Evolutionary conservation across 805 yeast species (phyloP).

Genomic region (Cyberlindnera sargentensis): DNA sequence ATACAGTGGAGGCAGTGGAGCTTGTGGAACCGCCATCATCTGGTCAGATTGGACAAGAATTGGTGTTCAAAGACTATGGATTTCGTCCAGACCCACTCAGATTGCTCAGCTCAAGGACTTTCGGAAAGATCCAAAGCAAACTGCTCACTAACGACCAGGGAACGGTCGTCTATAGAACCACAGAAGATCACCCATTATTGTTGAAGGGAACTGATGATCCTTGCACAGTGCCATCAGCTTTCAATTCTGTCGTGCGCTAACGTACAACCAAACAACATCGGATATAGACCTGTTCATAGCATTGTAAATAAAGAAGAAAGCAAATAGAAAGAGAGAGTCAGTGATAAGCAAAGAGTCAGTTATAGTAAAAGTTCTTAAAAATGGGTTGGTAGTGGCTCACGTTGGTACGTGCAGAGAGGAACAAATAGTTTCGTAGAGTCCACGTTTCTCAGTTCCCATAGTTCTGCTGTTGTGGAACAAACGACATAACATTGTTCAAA

Average conservation of each 20-base stretch:
- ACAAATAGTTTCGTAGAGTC: not conserved
- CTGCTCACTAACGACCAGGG: slow-evolving; percentile 10
- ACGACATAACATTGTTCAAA: not conserved
- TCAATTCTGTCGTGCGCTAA: slow-evolving; percentile 10
- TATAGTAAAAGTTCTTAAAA: not conserved
- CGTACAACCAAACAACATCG: slow-evolving; percentile 4
- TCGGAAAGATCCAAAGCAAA: slow-evolving; percentile 10
- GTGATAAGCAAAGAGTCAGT: not conserved
- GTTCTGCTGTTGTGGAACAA: slow-evolving; percentile 1
- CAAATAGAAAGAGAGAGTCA: not conserved
- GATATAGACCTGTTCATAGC: not conserved
- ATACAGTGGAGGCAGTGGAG: slow-evolving; percentile 29
- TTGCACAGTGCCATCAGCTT: slow-evolving; percentile 6
- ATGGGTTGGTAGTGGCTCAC: not conserved
- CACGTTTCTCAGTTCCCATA: not conserved
- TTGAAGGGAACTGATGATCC: not conserved
- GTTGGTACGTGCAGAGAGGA: not conserved
- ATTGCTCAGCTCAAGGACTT: slow-evolving; percentile 9
- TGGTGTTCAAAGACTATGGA: slow-evolving; percentile 30
- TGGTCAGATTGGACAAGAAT: slow-evolving; percentile 31
- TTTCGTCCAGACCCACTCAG: slow-evolving; percentile 2
- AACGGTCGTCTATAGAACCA: slow-evolving; percentile 5
- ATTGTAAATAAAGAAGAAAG: not conserved
- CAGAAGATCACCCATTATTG: slow-evolving; percentile 2
- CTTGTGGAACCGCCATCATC: slow-evolving; percentile 39